These are phyloP conservation scores for Brassica carinata DNA, from an alignment of 345 rosid species.

Conservation along the genomic window DNA sequence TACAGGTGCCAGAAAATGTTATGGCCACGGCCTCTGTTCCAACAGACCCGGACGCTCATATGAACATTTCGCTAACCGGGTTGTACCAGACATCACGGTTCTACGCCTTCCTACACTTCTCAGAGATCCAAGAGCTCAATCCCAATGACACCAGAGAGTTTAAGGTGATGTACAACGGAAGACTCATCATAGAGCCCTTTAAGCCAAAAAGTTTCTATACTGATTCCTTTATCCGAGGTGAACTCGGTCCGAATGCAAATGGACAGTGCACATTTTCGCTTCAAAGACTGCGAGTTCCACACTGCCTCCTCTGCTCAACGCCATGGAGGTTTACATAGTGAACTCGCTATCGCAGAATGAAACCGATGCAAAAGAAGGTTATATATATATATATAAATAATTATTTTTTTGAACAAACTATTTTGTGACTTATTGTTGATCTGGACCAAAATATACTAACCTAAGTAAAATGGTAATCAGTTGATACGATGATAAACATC, in stretches of 20 bases:
- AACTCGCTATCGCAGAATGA: constrained; percentile 4
- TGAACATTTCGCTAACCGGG: background rate
- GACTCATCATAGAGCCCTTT: background rate
- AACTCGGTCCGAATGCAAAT: background rate
- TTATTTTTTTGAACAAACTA: background rate
- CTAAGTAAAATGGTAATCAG: background rate
- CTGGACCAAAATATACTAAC: background rate
- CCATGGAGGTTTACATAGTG: constrained; percentile 25
- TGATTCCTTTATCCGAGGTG: background rate
- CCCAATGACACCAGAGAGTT: constrained; percentile 38
- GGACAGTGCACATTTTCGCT: background rate
- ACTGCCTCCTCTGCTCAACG: constrained; percentile 43
- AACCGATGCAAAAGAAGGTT: constrained; percentile 31
- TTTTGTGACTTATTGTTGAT: background rate
- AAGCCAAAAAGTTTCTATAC: constrained; percentile 12
- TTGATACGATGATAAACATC: constrained; percentile 41
- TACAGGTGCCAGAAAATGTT: constrained; percentile 19
- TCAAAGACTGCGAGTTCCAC: constrained; percentile 13
- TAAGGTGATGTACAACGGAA: constrained; percentile 24
- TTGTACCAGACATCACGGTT: background rate
- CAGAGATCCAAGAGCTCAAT: constrained; percentile 28
- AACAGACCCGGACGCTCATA: constrained; percentile 9
- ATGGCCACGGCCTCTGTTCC: constrained; percentile 42
- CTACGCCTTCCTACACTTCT: constrained; percentile 39
- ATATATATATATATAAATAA: background rate